Evolutionary conservation across 257 asterid species (phyloP).

Genomic region (Lithospermum erythrorhizon): DNA sequence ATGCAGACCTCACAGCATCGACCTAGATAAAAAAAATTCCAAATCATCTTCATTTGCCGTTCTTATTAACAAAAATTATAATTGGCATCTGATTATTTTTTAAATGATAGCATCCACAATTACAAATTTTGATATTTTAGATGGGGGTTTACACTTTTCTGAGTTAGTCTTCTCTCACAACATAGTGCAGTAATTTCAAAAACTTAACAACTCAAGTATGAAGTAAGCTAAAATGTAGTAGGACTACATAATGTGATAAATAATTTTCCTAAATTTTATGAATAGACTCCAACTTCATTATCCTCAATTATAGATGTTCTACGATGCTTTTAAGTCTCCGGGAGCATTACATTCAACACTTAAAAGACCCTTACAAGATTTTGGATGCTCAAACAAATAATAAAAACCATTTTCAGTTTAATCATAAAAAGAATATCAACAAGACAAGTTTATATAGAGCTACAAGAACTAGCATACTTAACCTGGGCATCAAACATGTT

Average conservation of each 20-base stretch:
- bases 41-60: not conserved
- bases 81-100: not conserved
- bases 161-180: no score
- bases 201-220: not conserved
- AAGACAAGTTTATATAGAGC: not conserved
- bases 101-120: not conserved
- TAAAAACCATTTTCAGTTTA: no score
- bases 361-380: not conserved
- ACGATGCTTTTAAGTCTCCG: not conserved
- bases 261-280: not conserved
- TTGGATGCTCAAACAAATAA: not conserved
- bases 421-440: not conserved
- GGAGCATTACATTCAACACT: not conserved
- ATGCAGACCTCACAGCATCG: conserved; percentile 80
- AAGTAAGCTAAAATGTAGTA: not conserved
- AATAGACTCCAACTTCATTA: not conserved
- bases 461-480: conserved; percentile 1
- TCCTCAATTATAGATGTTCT: conserved; percentile 1
- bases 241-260: not conserved
- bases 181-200: not conserved
- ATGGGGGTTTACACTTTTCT: no score
- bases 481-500: conserved; percentile 99
- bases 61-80: not conserved
- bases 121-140: no score
- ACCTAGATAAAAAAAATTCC: conserved; percentile 54